Evolutionary conservation across 768 basidiomycete genomes (phyloP).

Genomic region (Grammothele lineata): DNA sequence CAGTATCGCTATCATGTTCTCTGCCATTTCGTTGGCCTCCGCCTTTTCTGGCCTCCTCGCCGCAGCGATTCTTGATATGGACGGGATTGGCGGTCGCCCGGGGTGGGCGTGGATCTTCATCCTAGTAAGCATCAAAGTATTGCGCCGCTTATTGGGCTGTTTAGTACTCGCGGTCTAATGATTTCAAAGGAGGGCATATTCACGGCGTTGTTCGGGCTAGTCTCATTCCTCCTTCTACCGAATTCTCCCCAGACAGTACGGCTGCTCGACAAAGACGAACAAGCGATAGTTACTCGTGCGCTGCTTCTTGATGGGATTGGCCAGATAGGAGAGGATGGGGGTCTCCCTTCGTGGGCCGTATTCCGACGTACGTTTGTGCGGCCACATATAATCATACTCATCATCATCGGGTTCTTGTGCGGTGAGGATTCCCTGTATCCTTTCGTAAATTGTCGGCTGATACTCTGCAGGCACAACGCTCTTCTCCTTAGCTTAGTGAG

Average conservation of each 20-base stretch:
- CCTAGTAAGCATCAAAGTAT: constrained; percentile 29
- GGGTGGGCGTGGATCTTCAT: constrained; percentile 73
- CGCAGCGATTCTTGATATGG: constrained; percentile 53
- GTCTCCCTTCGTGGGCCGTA: too few species aligned
- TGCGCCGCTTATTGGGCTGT: too few species aligned
- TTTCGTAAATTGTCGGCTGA: background rate
- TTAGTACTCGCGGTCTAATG: too few species aligned
- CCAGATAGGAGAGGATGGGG: too few species aligned
- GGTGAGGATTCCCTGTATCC: constrained; percentile 38
- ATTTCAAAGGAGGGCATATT: constrained; percentile 60
- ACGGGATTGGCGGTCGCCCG: constrained; percentile 45
- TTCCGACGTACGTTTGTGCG: constrained; percentile 55
- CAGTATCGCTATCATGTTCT: constrained; percentile 38
- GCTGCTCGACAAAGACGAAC: too few species aligned
- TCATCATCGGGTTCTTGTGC: constrained; percentile 47
- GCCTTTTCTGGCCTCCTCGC: constrained; percentile 65
- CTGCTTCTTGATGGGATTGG: too few species aligned
- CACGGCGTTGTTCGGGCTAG: constrained; percentile 53
- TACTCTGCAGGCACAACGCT: constrained; percentile 12
- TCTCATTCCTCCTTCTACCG: constrained; percentile 48
- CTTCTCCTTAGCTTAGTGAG: constrained; percentile 25
- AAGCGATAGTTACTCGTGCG: too few species aligned
- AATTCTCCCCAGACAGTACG: too few species aligned
- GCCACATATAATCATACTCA: constrained; percentile 52
- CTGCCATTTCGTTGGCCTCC: constrained; percentile 44